A percentile compares a stretch with the other conserved stretches of the same genome.
Evolutionary conservation across 2,329 filamentous ascomycete genomes (phyloP).

Genomic region (Fusarium drepaniforme): DNA sequence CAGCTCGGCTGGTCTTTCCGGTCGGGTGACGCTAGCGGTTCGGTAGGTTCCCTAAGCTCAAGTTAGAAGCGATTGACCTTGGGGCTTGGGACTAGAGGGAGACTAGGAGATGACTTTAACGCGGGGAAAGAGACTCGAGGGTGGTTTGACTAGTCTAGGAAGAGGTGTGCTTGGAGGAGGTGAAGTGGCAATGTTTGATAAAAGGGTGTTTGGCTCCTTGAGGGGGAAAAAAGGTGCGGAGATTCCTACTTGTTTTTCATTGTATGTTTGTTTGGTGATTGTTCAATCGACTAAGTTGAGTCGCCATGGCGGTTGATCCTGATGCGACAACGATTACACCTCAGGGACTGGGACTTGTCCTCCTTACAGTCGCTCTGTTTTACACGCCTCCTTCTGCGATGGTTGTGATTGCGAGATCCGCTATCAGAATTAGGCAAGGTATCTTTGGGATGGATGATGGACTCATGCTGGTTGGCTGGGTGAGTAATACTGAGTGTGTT

Average conservation of each 20-base stretch:
- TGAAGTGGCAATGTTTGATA: neutral
- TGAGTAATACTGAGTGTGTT: neutral
- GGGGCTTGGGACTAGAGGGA: neutral
- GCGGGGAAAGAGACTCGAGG: neutral
- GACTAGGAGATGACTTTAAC: neutral
- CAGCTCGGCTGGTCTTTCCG: neutral
- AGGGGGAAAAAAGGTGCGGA: neutral
- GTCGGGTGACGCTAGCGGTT: neutral
- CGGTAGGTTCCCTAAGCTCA: neutral
- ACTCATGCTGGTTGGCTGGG: constrained; percentile 34
- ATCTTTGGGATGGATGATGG: constrained; percentile 28
- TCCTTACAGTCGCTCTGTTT: constrained; percentile 12
- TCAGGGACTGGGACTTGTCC: constrained; percentile 11
- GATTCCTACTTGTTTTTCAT: neutral
- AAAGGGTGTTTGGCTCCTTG: neutral
- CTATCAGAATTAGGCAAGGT: neutral
- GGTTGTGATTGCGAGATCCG: constrained; percentile 13
- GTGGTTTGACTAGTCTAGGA: neutral
- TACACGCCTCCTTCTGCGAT: constrained; percentile 3
- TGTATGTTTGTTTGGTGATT: neutral
- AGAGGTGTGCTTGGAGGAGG: neutral
- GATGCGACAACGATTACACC: constrained; percentile 11
- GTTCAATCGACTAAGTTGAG: neutral
- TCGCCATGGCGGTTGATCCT: neutral
- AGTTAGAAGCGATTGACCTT: neutral